A percentile compares a stretch with the other conserved stretches of the same genome.
phyloP scores from a whole-genome alignment of 169 alveolate genomes.

The Plasmodium cynomolgi region DNA sequence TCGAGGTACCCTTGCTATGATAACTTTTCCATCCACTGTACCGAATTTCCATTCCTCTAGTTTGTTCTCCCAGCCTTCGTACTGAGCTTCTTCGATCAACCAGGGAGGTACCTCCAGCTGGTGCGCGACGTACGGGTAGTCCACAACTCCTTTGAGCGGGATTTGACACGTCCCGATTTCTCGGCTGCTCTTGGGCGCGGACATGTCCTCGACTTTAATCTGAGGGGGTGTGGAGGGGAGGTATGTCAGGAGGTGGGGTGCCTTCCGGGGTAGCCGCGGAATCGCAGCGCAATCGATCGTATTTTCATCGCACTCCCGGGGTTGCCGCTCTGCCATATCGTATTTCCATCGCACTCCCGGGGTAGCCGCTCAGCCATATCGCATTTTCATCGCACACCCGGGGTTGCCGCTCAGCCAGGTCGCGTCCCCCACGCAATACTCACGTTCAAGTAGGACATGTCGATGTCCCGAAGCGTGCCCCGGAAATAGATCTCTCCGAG shows the following conservation, averaged over 20 bases:
- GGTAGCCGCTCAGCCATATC: too few relatives aligned
- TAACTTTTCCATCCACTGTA: slow-evolving; percentile 76
- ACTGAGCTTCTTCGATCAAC: slow-evolving; percentile 79
- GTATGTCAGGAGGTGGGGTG: neutral
- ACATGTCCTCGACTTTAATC: slow-evolving; percentile 81
- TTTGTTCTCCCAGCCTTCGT: slow-evolving; percentile 81
- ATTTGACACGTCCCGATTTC: slow-evolving; percentile 78
- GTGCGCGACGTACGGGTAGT: slow-evolving; percentile 79
- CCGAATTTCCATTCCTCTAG: slow-evolving; percentile 80
- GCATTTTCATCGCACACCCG: neutral
- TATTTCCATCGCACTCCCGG: neutral
- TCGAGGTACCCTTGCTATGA: slow-evolving; percentile 77
- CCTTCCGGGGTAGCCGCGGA: too few relatives aligned
- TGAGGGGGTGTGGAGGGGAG: slow-evolving; percentile 12
- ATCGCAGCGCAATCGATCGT: neutral
- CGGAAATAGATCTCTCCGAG: slow-evolving; percentile 86
- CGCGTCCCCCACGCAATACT: neutral
- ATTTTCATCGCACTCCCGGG: neutral
- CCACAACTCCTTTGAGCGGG: slow-evolving; percentile 80
- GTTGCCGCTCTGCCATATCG: too few relatives aligned
- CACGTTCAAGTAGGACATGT: slow-evolving; percentile 78
- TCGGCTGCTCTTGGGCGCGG: slow-evolving; percentile 79
- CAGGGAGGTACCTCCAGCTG: slow-evolving; percentile 77
- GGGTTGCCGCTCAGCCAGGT: neutral
- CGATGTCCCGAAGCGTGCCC: slow-evolving; percentile 87